Evolutionary conservation across 441 rosid genomes (phyloP).

Genomic region (Raphanus hybrid): DNA sequence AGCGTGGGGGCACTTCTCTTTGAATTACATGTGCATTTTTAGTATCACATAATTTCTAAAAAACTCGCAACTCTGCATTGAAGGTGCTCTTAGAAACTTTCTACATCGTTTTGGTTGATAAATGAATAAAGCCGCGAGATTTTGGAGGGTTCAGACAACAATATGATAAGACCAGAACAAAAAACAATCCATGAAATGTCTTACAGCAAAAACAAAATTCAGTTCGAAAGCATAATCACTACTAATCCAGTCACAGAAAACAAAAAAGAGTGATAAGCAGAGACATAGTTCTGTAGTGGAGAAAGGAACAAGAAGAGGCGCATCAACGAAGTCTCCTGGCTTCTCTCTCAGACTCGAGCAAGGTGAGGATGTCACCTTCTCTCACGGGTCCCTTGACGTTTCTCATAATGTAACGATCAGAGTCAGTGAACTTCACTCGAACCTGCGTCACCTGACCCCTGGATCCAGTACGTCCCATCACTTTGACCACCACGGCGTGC

Average conservation of each 20-base stretch:
- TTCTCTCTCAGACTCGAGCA: conserved; percentile 89
- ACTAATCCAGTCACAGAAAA: neutral
- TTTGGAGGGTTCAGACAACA: neutral
- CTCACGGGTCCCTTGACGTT: conserved; percentile 91
- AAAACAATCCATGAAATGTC: neutral
- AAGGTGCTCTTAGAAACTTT: no score
- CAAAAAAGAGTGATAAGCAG: neutral
- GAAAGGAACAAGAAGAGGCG: neutral
- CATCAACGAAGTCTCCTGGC: conserved; percentile 88
- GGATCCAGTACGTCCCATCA: conserved; percentile 86
- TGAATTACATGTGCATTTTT: no score
- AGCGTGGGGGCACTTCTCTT: neutral
- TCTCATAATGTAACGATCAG: conserved; percentile 86
- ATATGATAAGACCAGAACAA: neutral
- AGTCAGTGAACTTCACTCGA: conserved; percentile 80
- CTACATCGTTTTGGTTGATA: neutral
- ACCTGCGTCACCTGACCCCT: conserved; percentile 93
- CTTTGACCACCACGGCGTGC: conserved; percentile 83
- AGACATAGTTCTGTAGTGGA: conserved; percentile 8
- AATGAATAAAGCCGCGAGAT: no score
- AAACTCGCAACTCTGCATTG: no score
- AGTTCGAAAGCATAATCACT: neutral
- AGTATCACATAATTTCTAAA: no score
- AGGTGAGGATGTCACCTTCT: conserved; percentile 83
- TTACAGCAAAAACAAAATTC: neutral